phyloP scores from a whole-genome alignment of 2,329 filamentous ascomycete species.

The Penicillium olsonii region DNA sequence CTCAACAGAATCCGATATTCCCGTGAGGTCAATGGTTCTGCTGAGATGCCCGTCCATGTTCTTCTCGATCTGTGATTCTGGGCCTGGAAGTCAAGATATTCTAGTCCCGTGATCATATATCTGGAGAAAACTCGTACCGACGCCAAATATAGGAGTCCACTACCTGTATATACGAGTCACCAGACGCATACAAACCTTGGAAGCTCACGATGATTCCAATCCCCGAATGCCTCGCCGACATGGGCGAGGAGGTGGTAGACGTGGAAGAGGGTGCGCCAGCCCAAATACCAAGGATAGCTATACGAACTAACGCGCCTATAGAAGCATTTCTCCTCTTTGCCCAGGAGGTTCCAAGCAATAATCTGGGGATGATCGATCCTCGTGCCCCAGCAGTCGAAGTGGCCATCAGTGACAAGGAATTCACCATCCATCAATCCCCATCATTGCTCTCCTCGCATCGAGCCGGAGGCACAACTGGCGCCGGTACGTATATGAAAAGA shows the following conservation, averaged over 20 bases:
- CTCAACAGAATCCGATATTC: slow-evolving; percentile 20
- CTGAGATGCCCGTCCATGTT: no score
- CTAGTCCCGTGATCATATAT: no score
- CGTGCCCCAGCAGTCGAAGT: slow-evolving; percentile 66
- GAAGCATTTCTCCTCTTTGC: slow-evolving; percentile 89
- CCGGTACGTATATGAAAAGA: slow-evolving; percentile 48
- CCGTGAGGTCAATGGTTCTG: not conserved
- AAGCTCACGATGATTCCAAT: slow-evolving; percentile 23
- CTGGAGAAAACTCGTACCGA: no score
- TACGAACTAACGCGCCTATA: slow-evolving; percentile 40
- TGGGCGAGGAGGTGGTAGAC: slow-evolving; percentile 55
- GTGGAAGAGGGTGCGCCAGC: slow-evolving; percentile 59
- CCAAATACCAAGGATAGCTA: not conserved
- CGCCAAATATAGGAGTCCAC: not conserved
- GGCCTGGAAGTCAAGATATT: no score
- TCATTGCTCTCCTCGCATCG: slow-evolving; percentile 76
- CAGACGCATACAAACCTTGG: no score
- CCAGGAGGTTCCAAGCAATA: slow-evolving; percentile 68
- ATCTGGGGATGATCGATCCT: slow-evolving; percentile 83
- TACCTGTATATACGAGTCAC: not conserved
- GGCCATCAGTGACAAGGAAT: slow-evolving; percentile 67
- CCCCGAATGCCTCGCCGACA: slow-evolving; percentile 37
- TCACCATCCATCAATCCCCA: slow-evolving; percentile 80
- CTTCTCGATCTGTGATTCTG: no score
- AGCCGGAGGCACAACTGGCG: slow-evolving; percentile 71